phyloP scores from a whole-genome alignment of 2,329 filamentous ascomycete species.

The Sarocladiaceae sp. region DNA sequence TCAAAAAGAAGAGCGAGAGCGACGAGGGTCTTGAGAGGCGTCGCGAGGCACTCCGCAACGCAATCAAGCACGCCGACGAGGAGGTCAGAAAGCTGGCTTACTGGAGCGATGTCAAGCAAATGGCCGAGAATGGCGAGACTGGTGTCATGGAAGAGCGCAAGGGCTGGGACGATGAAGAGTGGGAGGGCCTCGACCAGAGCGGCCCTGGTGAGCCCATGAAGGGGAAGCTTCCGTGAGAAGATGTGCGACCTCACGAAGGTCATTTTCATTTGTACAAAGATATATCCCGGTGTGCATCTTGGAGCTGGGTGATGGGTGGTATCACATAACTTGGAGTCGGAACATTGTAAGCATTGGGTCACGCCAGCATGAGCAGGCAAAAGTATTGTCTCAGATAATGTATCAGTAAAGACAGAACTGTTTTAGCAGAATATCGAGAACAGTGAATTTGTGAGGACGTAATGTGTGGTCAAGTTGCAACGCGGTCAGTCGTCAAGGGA shows the following conservation, averaged over 20 bases:
- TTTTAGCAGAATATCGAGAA: background rate
- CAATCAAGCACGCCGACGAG: slow-evolving; percentile 71
- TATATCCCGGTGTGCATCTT: slow-evolving; percentile 4
- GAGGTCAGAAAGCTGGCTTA: slow-evolving; percentile 80
- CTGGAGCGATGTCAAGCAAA: slow-evolving; percentile 78
- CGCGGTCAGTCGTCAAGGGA: too few species aligned
- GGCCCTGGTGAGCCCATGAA: slow-evolving; percentile 37
- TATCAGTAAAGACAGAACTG: too few species aligned
- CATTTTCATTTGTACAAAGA: background rate
- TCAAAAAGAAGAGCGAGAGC: slow-evolving; percentile 30
- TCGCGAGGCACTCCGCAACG: slow-evolving; percentile 66
- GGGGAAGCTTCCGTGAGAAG: background rate
- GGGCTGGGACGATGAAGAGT: slow-evolving; percentile 32
- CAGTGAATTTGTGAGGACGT: background rate
- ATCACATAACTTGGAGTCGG: background rate
- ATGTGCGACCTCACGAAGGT: background rate
- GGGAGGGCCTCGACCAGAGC: slow-evolving; percentile 51
- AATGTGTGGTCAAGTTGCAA: background rate
- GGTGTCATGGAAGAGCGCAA: slow-evolving; percentile 36
- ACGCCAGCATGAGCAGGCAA: background rate
- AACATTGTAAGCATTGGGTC: background rate
- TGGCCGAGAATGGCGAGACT: slow-evolving; percentile 51
- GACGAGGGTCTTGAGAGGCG: slow-evolving; percentile 25
- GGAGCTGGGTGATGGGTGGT: background rate
- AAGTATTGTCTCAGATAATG: too few species aligned